phyloP scores from a whole-genome alignment of 768 basidiomycete species.

The Mycena pura region DNA sequence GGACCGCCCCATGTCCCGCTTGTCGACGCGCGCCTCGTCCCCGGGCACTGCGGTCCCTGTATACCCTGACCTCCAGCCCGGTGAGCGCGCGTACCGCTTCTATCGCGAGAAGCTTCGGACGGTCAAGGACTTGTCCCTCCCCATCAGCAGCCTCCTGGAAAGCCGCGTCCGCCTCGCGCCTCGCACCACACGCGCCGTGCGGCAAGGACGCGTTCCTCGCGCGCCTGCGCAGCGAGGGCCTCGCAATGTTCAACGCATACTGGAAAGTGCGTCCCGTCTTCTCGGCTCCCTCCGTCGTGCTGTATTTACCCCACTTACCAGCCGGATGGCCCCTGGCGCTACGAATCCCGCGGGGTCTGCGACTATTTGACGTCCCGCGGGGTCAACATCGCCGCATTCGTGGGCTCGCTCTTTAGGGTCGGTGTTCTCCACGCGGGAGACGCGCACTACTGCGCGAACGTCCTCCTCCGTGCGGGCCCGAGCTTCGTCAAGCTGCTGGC shows the following conservation, averaged over 20 bases:
- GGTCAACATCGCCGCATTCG: slow-evolving; percentile 38
- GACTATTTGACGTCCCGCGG: slow-evolving; percentile 24
- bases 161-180: not conserved
- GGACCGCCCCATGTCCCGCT: no score
- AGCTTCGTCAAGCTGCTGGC: slow-evolving; percentile 38
- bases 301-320: no score
- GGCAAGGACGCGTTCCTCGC: not conserved
- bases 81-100: not conserved
- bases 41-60: not conserved
- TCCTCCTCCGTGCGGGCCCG: slow-evolving; percentile 29
- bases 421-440: slow-evolving; percentile 34
- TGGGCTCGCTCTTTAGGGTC: slow-evolving; percentile 39
- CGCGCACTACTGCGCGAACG: slow-evolving; percentile 35
- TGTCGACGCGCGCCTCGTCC: no score
- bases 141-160: not conserved
- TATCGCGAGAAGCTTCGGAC: slow-evolving; percentile 1
- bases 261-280: not conserved
- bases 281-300: not conserved
- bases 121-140: not conserved
- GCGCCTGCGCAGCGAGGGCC: not conserved
- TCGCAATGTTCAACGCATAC: not conserved
- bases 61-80: not conserved
- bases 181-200: not conserved
- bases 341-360: not conserved
- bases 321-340: slow-evolving; percentile 6